Base-by-base conservation (phyloP, 805 yeast genomes). In the Sugiyamaella qingdaonensis region DNA sequence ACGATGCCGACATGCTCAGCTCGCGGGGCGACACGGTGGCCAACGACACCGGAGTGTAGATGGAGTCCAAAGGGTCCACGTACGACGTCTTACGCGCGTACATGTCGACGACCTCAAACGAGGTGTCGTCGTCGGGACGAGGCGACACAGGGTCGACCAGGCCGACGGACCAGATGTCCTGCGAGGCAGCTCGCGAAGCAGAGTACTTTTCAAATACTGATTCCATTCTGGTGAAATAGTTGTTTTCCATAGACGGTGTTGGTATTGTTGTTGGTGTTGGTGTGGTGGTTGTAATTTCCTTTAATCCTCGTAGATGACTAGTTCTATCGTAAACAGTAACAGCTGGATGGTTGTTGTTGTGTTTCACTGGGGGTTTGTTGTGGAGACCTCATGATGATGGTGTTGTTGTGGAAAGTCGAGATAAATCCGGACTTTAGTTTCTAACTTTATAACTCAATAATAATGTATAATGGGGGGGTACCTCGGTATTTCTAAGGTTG, bases 151-250 rank as follows among this genome's bases (percentile, higher is more conserved):
- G 19, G 31, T 13, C 35, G 21, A 18, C 31, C 31, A 48, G 34
- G 14, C 55, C 64, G n/a, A 54, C 54, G 32, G 61, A 46, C 67
- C 66, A 63, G 33, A 58, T 50, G 51, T 53, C 59, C 54, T 57
- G 57, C 19, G 46, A 31, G 27, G 61, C 64, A 10, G 64, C 67
- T 54, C 62, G 63, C 36, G 66, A 48, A 48, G 68, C 65, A 39
- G 70, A 67, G 54, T 57, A 66, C 58, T 64, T 64, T 55, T 65
- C 68, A 55, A 66, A 66, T 43, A 61, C 67, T 24, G 62, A 56
- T 52, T 65, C 68, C 61, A 60, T 58, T 51, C 58, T 59, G 44
- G 66, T 50, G 56, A 54, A 54, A 33, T 35, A 37, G 19, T 35
- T 54, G 29, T 35, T 44, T 14, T 19, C 24, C 43, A 39, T 39